Base-by-base conservation (phyloP, 2,329 filamentous ascomycete species). In the Neodidymelliopsis sp. region DNA sequence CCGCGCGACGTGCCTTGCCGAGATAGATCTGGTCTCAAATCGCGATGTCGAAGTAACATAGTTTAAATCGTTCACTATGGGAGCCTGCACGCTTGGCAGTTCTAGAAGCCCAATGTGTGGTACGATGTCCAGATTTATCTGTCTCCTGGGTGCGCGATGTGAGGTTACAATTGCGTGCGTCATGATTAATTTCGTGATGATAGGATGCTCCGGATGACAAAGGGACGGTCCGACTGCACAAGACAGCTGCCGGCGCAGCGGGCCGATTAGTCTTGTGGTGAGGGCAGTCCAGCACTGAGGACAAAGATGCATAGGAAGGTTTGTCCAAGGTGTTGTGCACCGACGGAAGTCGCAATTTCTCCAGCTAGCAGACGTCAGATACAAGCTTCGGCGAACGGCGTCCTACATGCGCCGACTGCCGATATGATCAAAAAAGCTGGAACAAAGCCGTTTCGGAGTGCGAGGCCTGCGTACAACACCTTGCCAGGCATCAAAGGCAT, bases 311-410 rank as follows among this genome's bases (percentile, higher is more conserved):
- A 19, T 12, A 15, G n/a, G n/a, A n/a, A n/a, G n/a, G n/a, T n/a
- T n/a, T 15, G 24, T 13, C 38, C 30, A 15, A 29, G 37, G 29
- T 36, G 44, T 48, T 48, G 36, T 48, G 41, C 44, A 23, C 44
- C 36, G 44, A 41, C 36, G 4, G 33, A 25, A 34, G 29, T 6
- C 15, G n/a, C 29, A 31, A n/a, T 31, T 15, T 31, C n/a, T n/a
- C n/a, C n/a, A n/a, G n/a, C n/a, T n/a, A n/a, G n/a, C n/a, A n/a
- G n/a, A n/a, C n/a, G n/a, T n/a, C n/a, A n/a, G n/a, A n/a, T n/a
- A n/a, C n/a, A n/a, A n/a, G n/a, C n/a, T n/a, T n/a, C n/a, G n/a
- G n/a, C n/a, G n/a, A n/a, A n/a, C n/a, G n/a, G n/a, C n/a, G n/a
- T n/a, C n/a, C n/a, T n/a, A n/a, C n/a, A n/a, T n/a, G n/a, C n/a